Base-by-base conservation (phyloP, 192 early-diverging fungal species). In the Jimgerdemannia lactiflua region DNA sequence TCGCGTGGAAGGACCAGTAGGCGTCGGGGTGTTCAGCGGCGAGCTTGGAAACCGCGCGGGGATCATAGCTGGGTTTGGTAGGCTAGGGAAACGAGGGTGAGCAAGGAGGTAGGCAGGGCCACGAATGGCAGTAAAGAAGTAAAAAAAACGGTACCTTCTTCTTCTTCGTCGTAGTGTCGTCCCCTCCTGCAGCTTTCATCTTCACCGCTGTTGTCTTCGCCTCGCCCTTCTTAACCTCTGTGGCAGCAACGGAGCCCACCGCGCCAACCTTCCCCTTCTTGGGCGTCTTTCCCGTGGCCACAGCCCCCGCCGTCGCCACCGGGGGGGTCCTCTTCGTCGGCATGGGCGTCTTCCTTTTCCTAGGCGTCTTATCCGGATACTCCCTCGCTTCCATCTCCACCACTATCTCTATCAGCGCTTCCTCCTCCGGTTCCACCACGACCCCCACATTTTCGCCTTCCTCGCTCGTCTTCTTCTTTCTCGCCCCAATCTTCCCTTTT, bases 1-100 rank as follows among this genome's bases (percentile, higher is more conserved):
- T 86, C 4, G 89, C 87, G 78, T 89, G 85, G 65, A 78, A 76
- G 65, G 79, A 77, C 88, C 90, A 92, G 71, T 89, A 92, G 41
- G 64, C 77, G 72, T 92, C 91, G 4, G 91, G 93, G 40, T 92
- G 87, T 44, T 83, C 77, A 3, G 80, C 75, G 4, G 88, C 83
- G 41, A 93, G 78, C 39, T 84, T 84, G 63, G 80, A 73, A 20
- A 86, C 78, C 42, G 80, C 76, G n/a, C 65, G 78, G 3, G 91
- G 91, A 65, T 92, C 88, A 78, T 84, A 90, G 39, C 77, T 79
- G 14, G 72, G 19, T 19, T 70, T 70, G 69, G 17, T 74, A 67
- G 39, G 65, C 43, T 77, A 42, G 40, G 67, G 67, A 14, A 10
- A 6, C 14, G 14, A 14, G 49, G 6, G 49, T 59, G 14, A 59